Base-by-base conservation (phyloP, 2,329 filamentous ascomycete genomes). In the Colletotrichum karsti region DNA sequence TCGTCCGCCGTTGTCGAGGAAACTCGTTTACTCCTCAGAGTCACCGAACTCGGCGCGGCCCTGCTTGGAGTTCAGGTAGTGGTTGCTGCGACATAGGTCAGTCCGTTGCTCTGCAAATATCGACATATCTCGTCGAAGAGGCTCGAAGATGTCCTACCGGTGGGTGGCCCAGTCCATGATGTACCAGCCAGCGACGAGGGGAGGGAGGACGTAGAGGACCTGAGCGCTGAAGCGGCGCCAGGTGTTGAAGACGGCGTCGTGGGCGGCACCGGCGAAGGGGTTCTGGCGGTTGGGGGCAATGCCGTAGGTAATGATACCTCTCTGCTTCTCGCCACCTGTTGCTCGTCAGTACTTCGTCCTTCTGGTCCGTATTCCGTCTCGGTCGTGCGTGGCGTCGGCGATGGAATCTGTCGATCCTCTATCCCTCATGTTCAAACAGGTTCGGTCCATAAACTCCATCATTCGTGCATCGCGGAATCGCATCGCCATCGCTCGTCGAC, bases 211-310 rank as follows among this genome's bases (percentile, higher is more conserved):
- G 88, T 95, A 99, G 74, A 98, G 90, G 74, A 97, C 90, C 87
- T 98, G 96, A 74, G 87, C 82, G 80, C 90, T 91, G 83, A 92
- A 93, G 77, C 96, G 91, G 82, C 96, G 91, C 88, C 92, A 97
- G 75, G 90, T 91, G 89, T 99, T 99, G 91, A 98, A 98, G 85
- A 98, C 84, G 77, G 95, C 95, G 73, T 91, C 92, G 81, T 95
- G 84, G 72, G 87, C 82, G 69, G 91, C 85, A 76, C 93, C 93
- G 72, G 94, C 94, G 73, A 97, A 87, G 71, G 94, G 93, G 77
- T 93, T 91, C 86, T 97, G 95, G 79, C 93, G 92, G 88, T 99
- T 98, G 73, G 92, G 83, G 74, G 93, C 91, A 74, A 99, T 79
- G 73, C 91, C 88, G 84, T 97, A 98, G 76, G 83, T 83, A 77